Percentiles rank a stretch among this genome's conserved stretches.
Conservation (phyloP, 768 basidiomycete species). For the Hypholoma sublateritium region DNA sequence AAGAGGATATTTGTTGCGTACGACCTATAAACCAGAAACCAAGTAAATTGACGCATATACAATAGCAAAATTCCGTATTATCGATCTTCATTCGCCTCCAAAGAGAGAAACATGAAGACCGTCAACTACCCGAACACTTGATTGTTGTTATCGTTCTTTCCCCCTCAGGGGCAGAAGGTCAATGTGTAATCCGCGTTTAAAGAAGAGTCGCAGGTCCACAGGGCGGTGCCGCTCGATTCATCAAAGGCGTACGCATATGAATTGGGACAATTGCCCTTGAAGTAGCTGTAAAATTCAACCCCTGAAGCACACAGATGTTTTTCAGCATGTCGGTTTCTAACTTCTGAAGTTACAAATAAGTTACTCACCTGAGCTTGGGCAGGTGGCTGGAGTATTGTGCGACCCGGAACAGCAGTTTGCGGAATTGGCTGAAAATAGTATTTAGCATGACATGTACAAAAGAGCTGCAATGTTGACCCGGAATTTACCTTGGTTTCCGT, state of each 20-base stretch:
- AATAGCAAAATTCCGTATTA: too few species aligned
- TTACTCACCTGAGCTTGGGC: constrained; percentile 44
- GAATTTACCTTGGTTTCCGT: constrained; percentile 39
- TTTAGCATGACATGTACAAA: not conserved
- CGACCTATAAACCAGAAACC: not conserved
- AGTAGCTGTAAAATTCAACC: constrained; percentile 39
- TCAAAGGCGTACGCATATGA: constrained; percentile 56
- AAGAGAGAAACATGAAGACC: too few species aligned
- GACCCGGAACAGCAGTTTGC: constrained; percentile 64
- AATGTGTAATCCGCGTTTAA: constrained; percentile 43
- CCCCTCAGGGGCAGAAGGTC: constrained; percentile 42
- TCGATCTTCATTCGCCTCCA: too few species aligned
- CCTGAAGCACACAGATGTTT: constrained; percentile 32
- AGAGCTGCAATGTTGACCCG: not conserved
- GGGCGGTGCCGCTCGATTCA: constrained; percentile 46
- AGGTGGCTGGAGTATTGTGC: constrained; percentile 48
- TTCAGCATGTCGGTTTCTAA: not conserved
- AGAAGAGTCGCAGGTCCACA: constrained; percentile 48
- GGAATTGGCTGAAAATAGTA: constrained; percentile 42
- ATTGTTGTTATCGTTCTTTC: too few species aligned
- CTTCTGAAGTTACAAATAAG: not conserved
- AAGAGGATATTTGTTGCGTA: not conserved
- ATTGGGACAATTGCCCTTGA: constrained; percentile 43
- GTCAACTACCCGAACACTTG: too few species aligned
- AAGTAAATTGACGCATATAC: too few species aligned